A percentile compares a stretch with the other conserved stretches of the same genome.
phyloP scores from a whole-genome alignment of 2,329 filamentous ascomycete species.

The Pestalotiopsis sp. region DNA sequence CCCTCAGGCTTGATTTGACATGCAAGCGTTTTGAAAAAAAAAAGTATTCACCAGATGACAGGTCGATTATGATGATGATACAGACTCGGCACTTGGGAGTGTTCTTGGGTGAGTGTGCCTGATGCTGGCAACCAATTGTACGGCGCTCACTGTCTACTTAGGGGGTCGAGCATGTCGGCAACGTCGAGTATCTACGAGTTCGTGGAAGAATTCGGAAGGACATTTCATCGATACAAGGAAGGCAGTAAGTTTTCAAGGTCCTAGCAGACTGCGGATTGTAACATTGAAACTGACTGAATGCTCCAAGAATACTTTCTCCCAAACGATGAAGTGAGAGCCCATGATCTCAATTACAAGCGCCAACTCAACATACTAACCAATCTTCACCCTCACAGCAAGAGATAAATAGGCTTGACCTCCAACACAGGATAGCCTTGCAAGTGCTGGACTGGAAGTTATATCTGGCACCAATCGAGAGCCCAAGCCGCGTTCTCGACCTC shows the following conservation, averaged over 20 bases:
- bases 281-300: not conserved
- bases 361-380: not conserved
- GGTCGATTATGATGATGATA: not conserved
- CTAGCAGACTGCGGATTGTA: not conserved
- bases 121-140: not conserved
- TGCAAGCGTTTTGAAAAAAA: not conserved
- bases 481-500: conserved; percentile 48
- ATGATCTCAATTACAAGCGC: not conserved
- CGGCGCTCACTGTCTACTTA: not conserved
- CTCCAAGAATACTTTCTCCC: conserved; percentile 21
- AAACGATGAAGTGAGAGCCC: conserved; percentile 21
- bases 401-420: conserved; percentile 35
- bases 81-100: not conserved
- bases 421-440: conserved; percentile 36
- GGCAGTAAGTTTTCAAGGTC: conserved; percentile 21
- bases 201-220: conserved; percentile 26
- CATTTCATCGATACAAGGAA: conserved; percentile 28
- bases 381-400: conserved; percentile 21
- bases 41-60: not conserved
- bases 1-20: not conserved
- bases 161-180: conserved; percentile 24
- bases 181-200: conserved; percentile 28
- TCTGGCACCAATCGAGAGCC: conserved; percentile 44
- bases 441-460: conserved; percentile 45
- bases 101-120: not conserved